Evolutionary conservation across 768 basidiomycete genomes (phyloP).

Genomic region (Phanerochaete sordida): DNA sequence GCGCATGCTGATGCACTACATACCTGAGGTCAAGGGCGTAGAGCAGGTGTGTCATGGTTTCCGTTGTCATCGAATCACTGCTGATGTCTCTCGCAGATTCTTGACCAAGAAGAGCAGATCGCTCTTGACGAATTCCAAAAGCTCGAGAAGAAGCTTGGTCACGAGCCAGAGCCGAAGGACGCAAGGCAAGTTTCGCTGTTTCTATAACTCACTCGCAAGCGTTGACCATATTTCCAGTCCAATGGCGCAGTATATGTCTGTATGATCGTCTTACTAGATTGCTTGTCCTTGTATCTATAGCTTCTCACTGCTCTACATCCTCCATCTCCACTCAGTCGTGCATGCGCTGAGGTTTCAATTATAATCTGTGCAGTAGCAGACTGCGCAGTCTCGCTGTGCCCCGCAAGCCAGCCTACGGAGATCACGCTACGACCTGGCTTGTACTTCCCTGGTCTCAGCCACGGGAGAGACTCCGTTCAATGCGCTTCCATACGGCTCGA

Average conservation of each 20-base stretch:
- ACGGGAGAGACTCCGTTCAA: too few species aligned
- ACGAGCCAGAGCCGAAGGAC: slow-evolving; percentile 37
- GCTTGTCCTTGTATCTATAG: background rate
- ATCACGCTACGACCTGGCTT: too few species aligned
- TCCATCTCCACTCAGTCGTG: too few species aligned
- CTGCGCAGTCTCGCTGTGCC: too few species aligned
- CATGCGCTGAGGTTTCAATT: too few species aligned
- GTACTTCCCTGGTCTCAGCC: too few species aligned
- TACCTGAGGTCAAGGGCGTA: slow-evolving; percentile 91
- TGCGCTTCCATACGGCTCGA: too few species aligned
- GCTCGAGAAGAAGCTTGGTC: slow-evolving; percentile 66
- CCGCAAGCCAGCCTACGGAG: too few species aligned
- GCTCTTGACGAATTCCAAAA: slow-evolving; percentile 88
- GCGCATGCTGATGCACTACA: slow-evolving; percentile 98
- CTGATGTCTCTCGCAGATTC: slow-evolving; percentile 46
- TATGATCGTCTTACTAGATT: slow-evolving; percentile 32
- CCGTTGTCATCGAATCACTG: background rate
- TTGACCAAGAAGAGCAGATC: slow-evolving; percentile 87
- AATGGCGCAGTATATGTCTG: slow-evolving; percentile 83
- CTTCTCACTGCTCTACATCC: background rate
- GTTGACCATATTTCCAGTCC: slow-evolving; percentile 30
- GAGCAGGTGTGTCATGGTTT: slow-evolving; percentile 59
- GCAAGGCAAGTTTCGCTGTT: slow-evolving; percentile 35
- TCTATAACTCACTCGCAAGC: slow-evolving; percentile 8
- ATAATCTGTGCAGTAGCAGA: too few species aligned